A percentile compares a stretch with the other conserved stretches of the same genome.
These are phyloP conservation scores for Jatropha curcas DNA, from an alignment of 345 rosid species.

Conservation along the genomic window DNA sequence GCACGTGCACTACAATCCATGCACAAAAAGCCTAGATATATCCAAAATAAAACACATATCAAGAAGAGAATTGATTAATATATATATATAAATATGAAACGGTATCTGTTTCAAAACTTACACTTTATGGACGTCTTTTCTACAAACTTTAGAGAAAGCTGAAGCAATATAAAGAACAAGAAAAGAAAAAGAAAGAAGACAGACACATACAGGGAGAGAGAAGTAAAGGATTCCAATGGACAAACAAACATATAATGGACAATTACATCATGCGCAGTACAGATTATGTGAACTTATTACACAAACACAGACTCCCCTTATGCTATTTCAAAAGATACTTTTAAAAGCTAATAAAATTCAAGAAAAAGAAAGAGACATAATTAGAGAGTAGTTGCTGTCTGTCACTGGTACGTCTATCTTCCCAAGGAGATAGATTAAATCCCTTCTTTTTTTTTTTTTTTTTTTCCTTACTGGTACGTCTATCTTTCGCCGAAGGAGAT, in stretches of 20 bases:
- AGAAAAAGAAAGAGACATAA: neutral
- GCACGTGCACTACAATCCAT: constrained; percentile 45
- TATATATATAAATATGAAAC: neutral
- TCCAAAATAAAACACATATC: neutral
- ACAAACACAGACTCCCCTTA: constrained; percentile 11
- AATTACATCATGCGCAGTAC: constrained; percentile 28
- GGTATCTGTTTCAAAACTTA: neutral
- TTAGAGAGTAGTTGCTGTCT: constrained; percentile 18
- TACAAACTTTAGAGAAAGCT: constrained; percentile 22
- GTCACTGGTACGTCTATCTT: neutral
- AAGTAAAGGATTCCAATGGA: neutral
- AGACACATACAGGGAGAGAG: too few species aligned
- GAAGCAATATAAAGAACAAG: neutral
- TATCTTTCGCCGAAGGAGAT: too few species aligned
- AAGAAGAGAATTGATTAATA: constrained; percentile 5
- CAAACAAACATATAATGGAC: constrained; percentile 9
- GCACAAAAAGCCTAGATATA: constrained; percentile 24
- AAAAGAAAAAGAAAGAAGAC: constrained; percentile 5
- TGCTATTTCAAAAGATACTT: constrained; percentile 20
- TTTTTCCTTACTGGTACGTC: too few species aligned
- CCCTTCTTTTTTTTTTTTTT: neutral
- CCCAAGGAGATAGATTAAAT: neutral
- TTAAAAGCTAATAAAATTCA: constrained; percentile 17
- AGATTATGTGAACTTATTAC: constrained; percentile 31
- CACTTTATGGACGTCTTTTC: constrained; percentile 15